phyloP scores from a whole-genome alignment of 108 stramenopile species.

The Fragilaria radians region DNA sequence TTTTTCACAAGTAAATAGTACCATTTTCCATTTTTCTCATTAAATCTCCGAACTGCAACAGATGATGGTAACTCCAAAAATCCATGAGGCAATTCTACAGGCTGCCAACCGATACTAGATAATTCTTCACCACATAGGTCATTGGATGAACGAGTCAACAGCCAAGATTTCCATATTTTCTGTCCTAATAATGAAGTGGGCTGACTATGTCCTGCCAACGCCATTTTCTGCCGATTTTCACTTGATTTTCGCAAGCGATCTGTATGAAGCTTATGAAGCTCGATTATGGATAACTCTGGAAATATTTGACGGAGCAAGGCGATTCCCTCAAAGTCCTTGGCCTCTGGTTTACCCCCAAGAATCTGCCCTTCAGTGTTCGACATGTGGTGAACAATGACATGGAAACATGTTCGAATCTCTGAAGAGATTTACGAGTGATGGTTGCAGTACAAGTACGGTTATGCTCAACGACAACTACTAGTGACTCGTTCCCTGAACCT shows the following conservation, averaged over 20 bases:
- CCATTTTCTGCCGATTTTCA: not conserved
- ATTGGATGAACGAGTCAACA: not conserved
- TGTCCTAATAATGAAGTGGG: not conserved
- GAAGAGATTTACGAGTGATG: too few species aligned
- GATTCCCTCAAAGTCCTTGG: slow-evolving; percentile 24
- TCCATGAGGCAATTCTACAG: slow-evolving; percentile 19
- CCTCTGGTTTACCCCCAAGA: too few species aligned
- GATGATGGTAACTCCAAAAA: slow-evolving; percentile 33
- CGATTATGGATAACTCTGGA: slow-evolving; percentile 23
- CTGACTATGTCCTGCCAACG: not conserved
- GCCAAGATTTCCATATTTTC: slow-evolving; percentile 3
- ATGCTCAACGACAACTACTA: too few species aligned
- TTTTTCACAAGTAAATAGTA: slow-evolving; percentile 18
- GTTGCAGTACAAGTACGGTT: too few species aligned
- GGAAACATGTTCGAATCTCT: too few species aligned
- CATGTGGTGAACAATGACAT: too few species aligned
- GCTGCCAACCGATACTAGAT: not conserved
- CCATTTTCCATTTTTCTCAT: not conserved
- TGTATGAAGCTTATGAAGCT: slow-evolving; percentile 25
- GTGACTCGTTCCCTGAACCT: too few species aligned
- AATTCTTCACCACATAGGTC: not conserved
- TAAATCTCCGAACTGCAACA: slow-evolving; percentile 21
- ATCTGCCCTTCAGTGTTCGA: too few species aligned
- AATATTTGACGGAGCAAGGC: slow-evolving; percentile 36
- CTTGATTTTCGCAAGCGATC: slow-evolving; percentile 3